Evolutionary conservation across 148 eudicot genomes (phyloP), one percentile per base, ranked within the genome.

Genomic region (Rhododendron ovatum): DNA sequence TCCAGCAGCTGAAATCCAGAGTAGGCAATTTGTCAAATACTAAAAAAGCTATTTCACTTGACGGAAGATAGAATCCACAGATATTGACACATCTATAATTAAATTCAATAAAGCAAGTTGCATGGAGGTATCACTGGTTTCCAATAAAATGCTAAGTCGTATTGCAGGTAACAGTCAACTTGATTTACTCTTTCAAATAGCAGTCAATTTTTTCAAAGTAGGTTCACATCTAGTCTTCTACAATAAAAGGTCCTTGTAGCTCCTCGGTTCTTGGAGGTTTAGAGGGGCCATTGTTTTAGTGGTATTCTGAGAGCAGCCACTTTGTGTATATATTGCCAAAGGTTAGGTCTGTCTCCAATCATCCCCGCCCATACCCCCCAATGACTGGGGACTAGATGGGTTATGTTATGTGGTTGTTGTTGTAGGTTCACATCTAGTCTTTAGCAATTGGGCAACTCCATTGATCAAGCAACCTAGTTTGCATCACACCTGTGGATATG

Each of bases 1-100:
- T 73, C 99, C 99, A 81, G 92, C 98, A 88, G 93, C 98, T 95
- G 93, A 86, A 88, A 86, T 61, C 80, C 78, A 86, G 33, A 80
- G 43, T 20, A 84, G 14, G 63, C 83, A 39, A 69, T 61, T 18
- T 50, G 30, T 87, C 26, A 83, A 9, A 84, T 47, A 85, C 13
- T 63, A 57, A 47, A 75, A 59, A 53, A 30, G 59, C 63, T 39
- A 75, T 59, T 77, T 59, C 63, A 65, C 28, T 39, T 75, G 73
- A 59, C 22, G 61, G 8, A 45, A 50, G 3, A 14, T 26, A 37
- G 57, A 35, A 39, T 74, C 53, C 41, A n/a, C 45, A 15, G 82
- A 74, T 22, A 13, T 5, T 37, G 71, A 48, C 24, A 22, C 7
- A 81, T 63, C 35, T 43, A 80, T 45, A 18, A 50, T 26, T 28